Conservation (phyloP, 2,329 filamentous ascomycete genomes). For the Diaporthe longicolla region DNA sequence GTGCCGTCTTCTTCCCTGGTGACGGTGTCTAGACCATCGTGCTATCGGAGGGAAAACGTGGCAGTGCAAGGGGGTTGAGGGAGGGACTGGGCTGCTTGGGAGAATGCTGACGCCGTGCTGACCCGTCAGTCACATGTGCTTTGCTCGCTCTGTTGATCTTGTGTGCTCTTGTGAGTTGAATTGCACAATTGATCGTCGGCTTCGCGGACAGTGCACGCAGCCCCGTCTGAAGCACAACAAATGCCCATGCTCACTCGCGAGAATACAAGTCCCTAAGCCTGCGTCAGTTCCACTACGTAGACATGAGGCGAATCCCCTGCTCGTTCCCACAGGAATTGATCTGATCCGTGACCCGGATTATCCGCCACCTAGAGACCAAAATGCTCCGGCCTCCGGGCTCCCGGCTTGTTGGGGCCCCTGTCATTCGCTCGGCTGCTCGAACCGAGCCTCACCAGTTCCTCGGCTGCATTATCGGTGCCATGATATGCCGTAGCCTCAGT, state of each 20-base stretch:
- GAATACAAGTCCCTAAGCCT: not conserved
- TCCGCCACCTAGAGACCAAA: not conserved
- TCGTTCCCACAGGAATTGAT: not conserved
- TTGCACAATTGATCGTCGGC: not conserved
- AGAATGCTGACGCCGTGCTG: not conserved
- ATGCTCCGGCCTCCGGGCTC: not conserved
- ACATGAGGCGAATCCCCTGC: not conserved
- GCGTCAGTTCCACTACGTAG: not conserved
- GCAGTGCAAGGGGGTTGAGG: not conserved
- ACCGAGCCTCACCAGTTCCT: constrained; percentile 9
- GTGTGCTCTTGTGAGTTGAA: not conserved
- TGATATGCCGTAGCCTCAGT: constrained; percentile 12
- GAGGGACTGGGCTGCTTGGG: constrained; percentile 3
- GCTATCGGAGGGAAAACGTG: constrained; percentile 1
- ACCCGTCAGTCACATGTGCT: not conserved
- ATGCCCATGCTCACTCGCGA: not conserved
- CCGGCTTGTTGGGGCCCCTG: constrained; percentile 1
- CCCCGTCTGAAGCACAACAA: not conserved
- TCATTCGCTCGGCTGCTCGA: not conserved
- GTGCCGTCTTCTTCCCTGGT: not conserved
- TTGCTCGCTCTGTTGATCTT: not conserved
- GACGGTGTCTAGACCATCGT: not conserved
- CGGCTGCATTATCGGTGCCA: constrained; percentile 15
- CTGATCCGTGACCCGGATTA: not conserved
- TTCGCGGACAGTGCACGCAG: not conserved